Base-by-base conservation (phyloP, 2,329 filamentous ascomycete species). In the Fusarium sarcochroum region DNA sequence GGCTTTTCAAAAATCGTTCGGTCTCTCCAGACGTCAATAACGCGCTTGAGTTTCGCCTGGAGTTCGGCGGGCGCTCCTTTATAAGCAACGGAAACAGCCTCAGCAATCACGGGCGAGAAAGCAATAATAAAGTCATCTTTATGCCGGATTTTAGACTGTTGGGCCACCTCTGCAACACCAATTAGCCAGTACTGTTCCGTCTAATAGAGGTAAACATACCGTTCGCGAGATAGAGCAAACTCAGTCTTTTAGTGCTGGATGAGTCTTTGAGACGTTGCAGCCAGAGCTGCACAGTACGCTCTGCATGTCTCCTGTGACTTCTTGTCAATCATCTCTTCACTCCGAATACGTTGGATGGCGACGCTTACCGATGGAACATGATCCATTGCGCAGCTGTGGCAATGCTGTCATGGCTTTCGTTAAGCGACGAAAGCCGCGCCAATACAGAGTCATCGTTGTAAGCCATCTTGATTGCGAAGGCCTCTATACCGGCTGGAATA, bases 361-460 rank as follows among this genome's bases (percentile, higher is more conserved):
- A 37, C 15, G 23, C 61, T 79, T 89, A 97, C 94, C 94, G 91
- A 82, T 99, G 95, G 79, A 99, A 99, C 91, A 99, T 97, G 66
- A 99, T 96, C 97, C 97, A 99, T 89, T 98, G 95, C 59, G 96
- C 94, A 66, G 97, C 94, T 35, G 93, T 95, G 64, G 97, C 89
- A 76, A 99, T 98, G 81, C 94, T 97, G 78, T 99, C 96, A 79
- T 99, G 95, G 13, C 94, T 97, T 82, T 99, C 97, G 80, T 97
- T 98, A 66, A 99, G 88, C 41, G 94, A 93, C 32, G 94, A 97
- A 54, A 99, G 90, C 84, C 98, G 98, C 54, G 95, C 93, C 79
- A 94, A 89, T 57, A 99, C 94, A 46, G 94, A 93, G 83, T 99
- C 96, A 81, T 98, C 94, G 71, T 92, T 96, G 82, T 97, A 98